These are phyloP conservation scores for Phyllosticta ampelicida DNA, from an alignment of 2,329 filamentous ascomycete species.

Conservation along the genomic window DNA sequence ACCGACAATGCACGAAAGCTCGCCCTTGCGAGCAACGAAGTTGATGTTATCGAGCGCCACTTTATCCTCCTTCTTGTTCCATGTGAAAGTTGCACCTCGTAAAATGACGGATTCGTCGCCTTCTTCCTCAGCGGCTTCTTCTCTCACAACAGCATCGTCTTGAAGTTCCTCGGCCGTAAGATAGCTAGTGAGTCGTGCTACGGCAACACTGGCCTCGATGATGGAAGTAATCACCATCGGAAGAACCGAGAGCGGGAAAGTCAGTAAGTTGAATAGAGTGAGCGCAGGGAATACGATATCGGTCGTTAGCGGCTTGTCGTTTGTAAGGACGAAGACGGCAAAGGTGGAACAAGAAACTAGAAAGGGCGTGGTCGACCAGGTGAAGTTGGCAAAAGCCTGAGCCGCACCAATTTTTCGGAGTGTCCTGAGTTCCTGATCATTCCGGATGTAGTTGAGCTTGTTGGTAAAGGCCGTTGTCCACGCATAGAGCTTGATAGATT, in stretches of 20 bases:
- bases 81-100: conserved; percentile 80
- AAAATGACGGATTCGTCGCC: conserved; percentile 84
- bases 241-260: conserved; percentile 84
- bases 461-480: conserved; percentile 98
- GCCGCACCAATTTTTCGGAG: conserved; percentile 91
- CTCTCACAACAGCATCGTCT: conserved; percentile 61
- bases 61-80: conserved; percentile 68
- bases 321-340: conserved; percentile 81
- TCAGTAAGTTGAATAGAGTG: conserved; percentile 90
- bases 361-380: conserved; percentile 95
- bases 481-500: conserved; percentile 94
- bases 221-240: conserved; percentile 98
- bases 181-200: conserved; percentile 73
- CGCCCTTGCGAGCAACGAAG: conserved; percentile 82
- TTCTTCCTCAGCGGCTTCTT: conserved; percentile 58
- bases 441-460: conserved; percentile 90
- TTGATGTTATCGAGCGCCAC: conserved; percentile 71
- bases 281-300: conserved; percentile 91
- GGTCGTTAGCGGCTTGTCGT: conserved; percentile 70
- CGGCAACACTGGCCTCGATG: conserved; percentile 90
- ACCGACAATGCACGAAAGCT: conserved; percentile 85
- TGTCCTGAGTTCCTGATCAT: conserved; percentile 91
- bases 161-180: conserved; percentile 86
- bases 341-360: conserved; percentile 96
- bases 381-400: conserved; percentile 91